Evolutionary conservation across 2,329 filamentous ascomycete species (phyloP).

Genomic region (Monosporascus sp.): DNA sequence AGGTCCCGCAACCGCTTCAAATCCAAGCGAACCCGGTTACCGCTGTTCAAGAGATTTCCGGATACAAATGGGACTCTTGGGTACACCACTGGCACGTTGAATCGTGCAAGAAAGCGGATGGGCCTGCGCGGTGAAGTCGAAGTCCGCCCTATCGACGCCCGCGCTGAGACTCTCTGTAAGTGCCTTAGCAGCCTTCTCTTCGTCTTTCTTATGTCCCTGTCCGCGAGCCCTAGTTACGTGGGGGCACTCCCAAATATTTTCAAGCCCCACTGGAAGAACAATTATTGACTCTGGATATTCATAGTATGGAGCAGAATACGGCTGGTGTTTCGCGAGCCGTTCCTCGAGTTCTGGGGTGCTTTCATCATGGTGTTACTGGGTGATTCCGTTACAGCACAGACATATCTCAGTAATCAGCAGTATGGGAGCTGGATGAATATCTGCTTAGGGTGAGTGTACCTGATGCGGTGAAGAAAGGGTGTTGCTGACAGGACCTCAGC

Average conservation of each 20-base stretch:
- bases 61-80: neutral
- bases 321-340: slow-evolving; percentile 47
- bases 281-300: no score
- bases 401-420: slow-evolving; percentile 47
- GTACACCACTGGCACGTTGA: neutral
- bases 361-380: slow-evolving; percentile 66
- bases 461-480: no score
- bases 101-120: neutral
- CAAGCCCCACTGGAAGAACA: no score
- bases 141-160: neutral
- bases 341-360: slow-evolving; percentile 64
- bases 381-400: slow-evolving; percentile 66
- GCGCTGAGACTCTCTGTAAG: no score
- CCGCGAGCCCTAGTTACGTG: no score
- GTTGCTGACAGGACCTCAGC: slow-evolving; percentile 23
- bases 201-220: no score
- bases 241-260: no score
- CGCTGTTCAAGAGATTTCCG: neutral
- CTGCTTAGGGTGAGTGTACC: slow-evolving; percentile 37
- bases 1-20: neutral
- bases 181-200: no score
- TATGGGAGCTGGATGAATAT: slow-evolving; percentile 47
- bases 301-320: slow-evolving; percentile 49
- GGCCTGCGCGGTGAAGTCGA: neutral
- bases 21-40: neutral